Base-by-base conservation (phyloP, 2,329 filamentous ascomycete genomes). In the Cercospora zeae-maydis region DNA sequence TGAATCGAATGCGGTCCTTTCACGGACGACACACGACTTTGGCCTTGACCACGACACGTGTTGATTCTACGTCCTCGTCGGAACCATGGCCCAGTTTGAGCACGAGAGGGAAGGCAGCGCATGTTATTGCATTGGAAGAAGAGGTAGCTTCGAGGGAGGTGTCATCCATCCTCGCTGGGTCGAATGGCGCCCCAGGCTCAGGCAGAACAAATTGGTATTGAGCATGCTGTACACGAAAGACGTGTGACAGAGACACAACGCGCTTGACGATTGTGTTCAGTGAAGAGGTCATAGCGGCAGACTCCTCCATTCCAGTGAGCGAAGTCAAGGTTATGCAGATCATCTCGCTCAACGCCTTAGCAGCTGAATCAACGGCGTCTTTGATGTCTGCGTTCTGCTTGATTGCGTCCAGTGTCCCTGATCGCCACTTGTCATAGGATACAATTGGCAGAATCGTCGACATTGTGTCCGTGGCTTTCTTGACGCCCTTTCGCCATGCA, bases 1-100 rank as follows among this genome's bases (percentile, higher is more conserved):
- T 37, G 19, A 34, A 14, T 42, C n/a, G 19, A 49, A 24, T 13
- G 42, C 21, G 1, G 24, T n/a, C 14, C 13, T 19, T 49, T 58
- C 62, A 62, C n/a, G 37, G 14, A 11, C 37, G 36, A 59, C 86
- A 88, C 53, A 89, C 75, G 4, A 90, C 87, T 68, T 83, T 83
- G n/a, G 86, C 84, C 75, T 88, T 89, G 63, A 83, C 78, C 66
- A 90, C 84, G 51, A 89, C 80, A 71, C 89, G 89, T 45, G 81
- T 79, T 65, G 84, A 83, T 70, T 88, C 83, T 69, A 83, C 75
- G 65, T 86, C 82, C 39, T 82, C 81, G 24, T 87, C 87, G 65
- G 82, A 84, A 76, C 88, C 86, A 72, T 89, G 86, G 5, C 87
- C 87, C 21, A 80, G 77, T 76, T 90, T 90, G 61, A 86, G 78